Evolutionary conservation across 805 yeast species (phyloP), one percentile per base, ranked within the genome.

Genomic region (Lachancea waltii): DNA sequence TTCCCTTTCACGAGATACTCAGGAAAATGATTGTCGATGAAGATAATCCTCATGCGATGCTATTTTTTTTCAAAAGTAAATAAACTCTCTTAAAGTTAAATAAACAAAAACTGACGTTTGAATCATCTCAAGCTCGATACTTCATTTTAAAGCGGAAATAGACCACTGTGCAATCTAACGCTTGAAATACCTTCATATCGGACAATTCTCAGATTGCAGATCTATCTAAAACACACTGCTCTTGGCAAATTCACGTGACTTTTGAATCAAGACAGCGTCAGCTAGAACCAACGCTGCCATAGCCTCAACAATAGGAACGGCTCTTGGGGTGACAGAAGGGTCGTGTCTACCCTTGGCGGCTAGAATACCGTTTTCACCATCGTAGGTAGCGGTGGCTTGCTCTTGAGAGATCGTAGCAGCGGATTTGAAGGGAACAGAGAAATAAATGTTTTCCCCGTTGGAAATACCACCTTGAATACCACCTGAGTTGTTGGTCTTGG

Each of bases 341-440:
- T 92, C 98, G 57, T 92, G 98, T 73, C 98, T 84, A 40, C 98
- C 98, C 62, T 90, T 81, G 24, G 98, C 96, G 37, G 92, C 95
- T 43, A 92, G 71, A 7, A 81, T 77, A 57, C 98, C 98, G 35
- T 68, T 77, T 49, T 74, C 72, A 53, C 98, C 98, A 18, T 84
- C 89, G 66, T 89, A 92, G 33, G 92, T 75, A 19, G 86, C 76
- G 13, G 98, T 92, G 29, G 70, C 65, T 69, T 92, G 98, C 54
- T 83, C 92, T 69, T 89, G 94, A 36, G 92, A 79, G 50, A 92
- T 92, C 29, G 98, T 92, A 35, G 98, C 98, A 13, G 95, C 97
- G 2, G 97, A 89, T 69, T 92, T 92, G 77, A 92, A 92, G 3
- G 97, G 97, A 31, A 92, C 90, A 18, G 85, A 81, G 64, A 92